A percentile compares a stretch with the other conserved stretches of the same genome.
Conservation (phyloP, 768 basidiomycete genomes). For the Rubroboletus pulcherrimus region DNA sequence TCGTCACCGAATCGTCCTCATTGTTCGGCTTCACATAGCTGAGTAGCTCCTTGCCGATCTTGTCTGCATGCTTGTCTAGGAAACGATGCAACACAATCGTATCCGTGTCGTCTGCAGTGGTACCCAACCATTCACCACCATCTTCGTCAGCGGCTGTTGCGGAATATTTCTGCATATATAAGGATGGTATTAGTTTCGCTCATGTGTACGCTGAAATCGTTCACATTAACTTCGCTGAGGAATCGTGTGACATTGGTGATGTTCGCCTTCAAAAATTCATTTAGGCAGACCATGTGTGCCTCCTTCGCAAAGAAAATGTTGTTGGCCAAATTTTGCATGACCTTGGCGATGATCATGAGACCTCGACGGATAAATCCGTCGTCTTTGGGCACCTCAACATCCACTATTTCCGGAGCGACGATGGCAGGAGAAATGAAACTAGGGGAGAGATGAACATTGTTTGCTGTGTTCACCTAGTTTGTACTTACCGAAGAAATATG, state of each 20-base stretch:
- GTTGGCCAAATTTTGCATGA: constrained; percentile 91
- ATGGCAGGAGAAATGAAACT: constrained; percentile 93
- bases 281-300: constrained; percentile 76
- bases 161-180: constrained; percentile 39
- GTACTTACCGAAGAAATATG: constrained; percentile 74
- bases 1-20: constrained; percentile 51
- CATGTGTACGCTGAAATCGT: constrained; percentile 12
- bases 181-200: not conserved
- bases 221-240: constrained; percentile 70
- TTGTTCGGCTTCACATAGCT: constrained; percentile 59
- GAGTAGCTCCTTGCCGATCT: constrained; percentile 82
- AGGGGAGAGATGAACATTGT: constrained; percentile 2
- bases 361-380: constrained; percentile 64
- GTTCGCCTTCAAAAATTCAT: constrained; percentile 67
- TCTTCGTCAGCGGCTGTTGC: constrained; percentile 51
- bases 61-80: constrained; percentile 81
- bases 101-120: constrained; percentile 81
- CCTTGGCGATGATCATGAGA: constrained; percentile 83
- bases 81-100: constrained; percentile 80
- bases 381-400: constrained; percentile 73
- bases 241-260: constrained; percentile 73
- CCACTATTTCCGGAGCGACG: constrained; percentile 79
- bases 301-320: constrained; percentile 94
- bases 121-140: constrained; percentile 68
- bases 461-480: not conserved